Base-by-base conservation (phyloP, 257 asterid species). In the Solanum appendiculatum region DNA sequence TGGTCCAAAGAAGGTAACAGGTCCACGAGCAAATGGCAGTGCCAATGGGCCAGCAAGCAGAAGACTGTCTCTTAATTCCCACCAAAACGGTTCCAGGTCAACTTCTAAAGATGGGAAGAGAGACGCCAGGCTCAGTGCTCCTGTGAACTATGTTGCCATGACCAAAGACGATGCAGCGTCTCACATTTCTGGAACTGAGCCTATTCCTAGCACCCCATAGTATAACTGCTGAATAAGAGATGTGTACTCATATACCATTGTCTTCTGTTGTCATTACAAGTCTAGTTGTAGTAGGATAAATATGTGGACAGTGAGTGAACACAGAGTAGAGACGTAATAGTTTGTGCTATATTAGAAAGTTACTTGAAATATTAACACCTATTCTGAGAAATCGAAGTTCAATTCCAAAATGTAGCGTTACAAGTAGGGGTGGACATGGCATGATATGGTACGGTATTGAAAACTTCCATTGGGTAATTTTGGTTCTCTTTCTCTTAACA, bases 51-150 rank as follows among this genome's bases (percentile, higher is more conserved):
- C 87, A n/a, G 74, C 93, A 6, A 90, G 87, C 92, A 91, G 98
- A 78, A 94, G 99, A 46, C 93, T 97, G 82, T 96, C 99, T 82
- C 96, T 96, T 3, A 93, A 93, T 40, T 93, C 94, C 33, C 94
- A 91, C 90, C 99, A 94, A 86, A 95, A 95, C 39, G 99, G 99
- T 27, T 91, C 97, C n/a, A 93, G 94, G 78, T 95, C 99, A 15
- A 86, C 87, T 48, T 93, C 89, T 46, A 92, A 90, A 92, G 99
- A 97, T 21, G 96, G 95, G 87, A 94, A 89, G 94, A 94, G 96
- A 86, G 98, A 95, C 9, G 80, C 84, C 5, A 91, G 94, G 87
- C 93, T 94, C 3, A 89, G 78, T 60, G 97, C 95, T 74, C 99
- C 98, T 0, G 91, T 89, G 92, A 96, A 95, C 90, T 94, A 85